These are phyloP conservation scores for Phaeosphaeriaceae sp. DNA, from an alignment of 2,329 filamentous ascomycete genomes.

Conservation along the genomic window DNA sequence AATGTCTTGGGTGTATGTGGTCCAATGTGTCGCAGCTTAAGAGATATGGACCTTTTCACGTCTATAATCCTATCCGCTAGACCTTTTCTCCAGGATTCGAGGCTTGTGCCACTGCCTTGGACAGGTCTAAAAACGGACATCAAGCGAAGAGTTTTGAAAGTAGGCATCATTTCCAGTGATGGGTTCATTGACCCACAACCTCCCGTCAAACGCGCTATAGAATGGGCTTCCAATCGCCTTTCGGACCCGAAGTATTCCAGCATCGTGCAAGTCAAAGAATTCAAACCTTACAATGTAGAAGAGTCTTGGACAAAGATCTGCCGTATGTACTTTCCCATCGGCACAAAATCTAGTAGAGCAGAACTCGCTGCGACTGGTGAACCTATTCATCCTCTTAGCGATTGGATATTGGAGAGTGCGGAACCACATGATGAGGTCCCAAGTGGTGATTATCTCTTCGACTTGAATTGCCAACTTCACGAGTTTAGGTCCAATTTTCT, in stretches of 20 bases:
- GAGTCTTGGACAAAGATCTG: conserved; percentile 44
- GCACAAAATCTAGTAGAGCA: conserved; percentile 40
- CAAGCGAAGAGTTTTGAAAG: conserved; percentile 38
- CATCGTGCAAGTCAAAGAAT: conserved; percentile 45
- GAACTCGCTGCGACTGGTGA: conserved; percentile 51
- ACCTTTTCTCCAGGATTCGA: conserved; percentile 23
- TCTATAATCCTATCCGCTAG: conserved; percentile 11
- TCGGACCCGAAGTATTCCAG: conserved; percentile 4
- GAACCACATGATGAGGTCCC: conserved; percentile 12
- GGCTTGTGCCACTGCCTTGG: conserved; percentile 26
- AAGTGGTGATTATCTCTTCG: conserved; percentile 14
- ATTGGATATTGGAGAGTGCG: conserved; percentile 25
- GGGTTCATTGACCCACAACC: conserved; percentile 49
- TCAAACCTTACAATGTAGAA: conserved; percentile 39
- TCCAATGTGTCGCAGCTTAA: conserved; percentile 22
- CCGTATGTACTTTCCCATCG: conserved; percentile 57
- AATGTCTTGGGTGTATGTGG: conserved; percentile 21
- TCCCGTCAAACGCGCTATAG: conserved; percentile 45
- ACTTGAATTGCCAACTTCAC: conserved; percentile 16
- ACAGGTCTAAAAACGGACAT: conserved; percentile 17
- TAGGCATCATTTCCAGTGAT: conserved; percentile 54
- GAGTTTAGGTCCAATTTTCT: conserved; percentile 19
- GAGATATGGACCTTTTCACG: conserved; percentile 27
- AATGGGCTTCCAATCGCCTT: conserved; percentile 40
- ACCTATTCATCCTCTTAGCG: conserved; percentile 53